These are phyloP conservation scores for Luffa aegyptiaca DNA, from an alignment of 306 rosid genomes.

Conservation along the genomic window DNA sequence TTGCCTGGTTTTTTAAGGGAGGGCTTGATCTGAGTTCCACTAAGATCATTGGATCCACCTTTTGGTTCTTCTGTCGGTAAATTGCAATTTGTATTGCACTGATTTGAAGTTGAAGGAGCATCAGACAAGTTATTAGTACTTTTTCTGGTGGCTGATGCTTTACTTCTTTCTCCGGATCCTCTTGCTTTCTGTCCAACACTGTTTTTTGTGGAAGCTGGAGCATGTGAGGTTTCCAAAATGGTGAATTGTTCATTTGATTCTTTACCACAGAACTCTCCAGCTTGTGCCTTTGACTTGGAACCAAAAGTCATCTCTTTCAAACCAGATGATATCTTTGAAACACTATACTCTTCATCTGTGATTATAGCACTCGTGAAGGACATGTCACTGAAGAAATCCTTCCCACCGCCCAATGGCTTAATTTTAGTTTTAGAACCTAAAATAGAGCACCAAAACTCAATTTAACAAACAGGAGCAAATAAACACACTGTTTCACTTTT, in stretches of 20 bases:
- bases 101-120: slow-evolving; percentile 34
- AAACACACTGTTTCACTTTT: not conserved
- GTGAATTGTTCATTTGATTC: slow-evolving; percentile 13
- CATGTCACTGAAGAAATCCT: slow-evolving; percentile 25
- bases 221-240: slow-evolving; percentile 26
- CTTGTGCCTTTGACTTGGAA: slow-evolving; percentile 15
- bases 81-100: slow-evolving; percentile 17
- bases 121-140: slow-evolving; percentile 22
- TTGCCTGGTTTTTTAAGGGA: slow-evolving; percentile 50
- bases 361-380: slow-evolving; percentile 59
- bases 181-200: slow-evolving; percentile 23
- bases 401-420: slow-evolving; percentile 19
- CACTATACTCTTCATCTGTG: slow-evolving; percentile 62
- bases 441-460: slow-evolving; percentile 40
- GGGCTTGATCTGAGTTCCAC: slow-evolving; percentile 29
- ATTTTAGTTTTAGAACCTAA: slow-evolving; percentile 51
- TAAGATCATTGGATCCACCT: slow-evolving; percentile 18
- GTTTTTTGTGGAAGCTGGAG: slow-evolving; percentile 17
- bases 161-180: slow-evolving; percentile 20
- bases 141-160: slow-evolving; percentile 10
- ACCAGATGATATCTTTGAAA: slow-evolving; percentile 47
- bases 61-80: slow-evolving; percentile 19
- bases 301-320: slow-evolving; percentile 22
- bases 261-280: slow-evolving; percentile 13
- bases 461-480: slow-evolving; percentile 12